phyloP scores from a whole-genome alignment of 768 basidiomycete genomes.

The Tulasnella sp. region DNA sequence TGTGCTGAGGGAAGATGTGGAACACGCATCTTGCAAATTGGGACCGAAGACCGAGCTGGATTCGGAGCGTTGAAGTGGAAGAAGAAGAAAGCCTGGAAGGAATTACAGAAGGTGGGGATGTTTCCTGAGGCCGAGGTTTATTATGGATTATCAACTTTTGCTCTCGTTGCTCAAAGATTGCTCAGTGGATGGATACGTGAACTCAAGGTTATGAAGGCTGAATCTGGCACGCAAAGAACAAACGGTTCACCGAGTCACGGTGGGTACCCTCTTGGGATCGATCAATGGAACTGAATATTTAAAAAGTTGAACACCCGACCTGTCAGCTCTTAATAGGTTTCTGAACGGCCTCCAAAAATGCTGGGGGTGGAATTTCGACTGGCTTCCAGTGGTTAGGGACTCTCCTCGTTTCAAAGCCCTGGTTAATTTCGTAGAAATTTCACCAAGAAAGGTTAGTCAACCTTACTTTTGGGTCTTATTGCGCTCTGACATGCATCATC shows the following conservation, averaged over 20 bases:
- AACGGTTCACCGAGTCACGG: not conserved
- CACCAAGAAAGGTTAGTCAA: not conserved
- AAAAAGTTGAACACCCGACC: not conserved
- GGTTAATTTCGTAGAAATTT: not conserved
- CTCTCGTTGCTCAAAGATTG: too few species aligned
- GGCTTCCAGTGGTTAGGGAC: not conserved
- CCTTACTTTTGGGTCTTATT: not conserved
- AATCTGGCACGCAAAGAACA: not conserved
- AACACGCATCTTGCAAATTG: too few species aligned
- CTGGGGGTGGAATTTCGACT: not conserved
- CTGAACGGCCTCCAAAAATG: not conserved
- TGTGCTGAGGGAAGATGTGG: not conserved
- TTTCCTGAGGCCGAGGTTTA: not conserved
- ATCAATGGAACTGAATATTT: too few species aligned
- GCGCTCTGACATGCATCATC: not conserved
- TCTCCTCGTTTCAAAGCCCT: not conserved
- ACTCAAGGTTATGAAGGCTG: not conserved
- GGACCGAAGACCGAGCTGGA: not conserved
- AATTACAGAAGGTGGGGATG: not conserved
- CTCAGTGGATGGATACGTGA: not conserved
- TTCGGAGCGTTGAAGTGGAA: not conserved
- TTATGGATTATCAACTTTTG: too few species aligned
- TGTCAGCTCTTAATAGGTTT: not conserved
- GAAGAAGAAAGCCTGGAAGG: not conserved
- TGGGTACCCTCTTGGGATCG: not conserved